A percentile compares a stretch with the other conserved stretches of the same genome.
phyloP scores from a whole-genome alignment of 2,329 filamentous ascomycete species.

The Chaetomium strumarium region DNA sequence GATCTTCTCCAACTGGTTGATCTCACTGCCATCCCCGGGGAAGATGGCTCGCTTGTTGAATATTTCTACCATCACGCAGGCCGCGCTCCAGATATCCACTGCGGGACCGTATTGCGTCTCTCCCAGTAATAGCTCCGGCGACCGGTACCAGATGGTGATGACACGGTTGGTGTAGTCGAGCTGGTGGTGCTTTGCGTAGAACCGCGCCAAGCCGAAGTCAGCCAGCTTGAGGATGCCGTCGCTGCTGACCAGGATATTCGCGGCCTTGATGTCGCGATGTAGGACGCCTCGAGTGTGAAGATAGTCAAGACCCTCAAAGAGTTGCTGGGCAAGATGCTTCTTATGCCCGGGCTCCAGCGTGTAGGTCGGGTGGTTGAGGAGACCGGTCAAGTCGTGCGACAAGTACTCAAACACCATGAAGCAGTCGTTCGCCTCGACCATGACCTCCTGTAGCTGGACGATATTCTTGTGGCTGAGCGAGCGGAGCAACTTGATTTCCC shows the following conservation, averaged over 20 bases:
- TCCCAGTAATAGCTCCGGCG: conserved; percentile 82
- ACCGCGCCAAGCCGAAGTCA: conserved; percentile 92
- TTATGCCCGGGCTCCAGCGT: conserved; percentile 78
- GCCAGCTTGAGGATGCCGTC: conserved; percentile 85
- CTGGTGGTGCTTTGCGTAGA: conserved; percentile 87
- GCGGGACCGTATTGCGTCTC: conserved; percentile 87
- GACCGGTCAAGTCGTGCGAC: conserved; percentile 88
- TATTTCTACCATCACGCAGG: conserved; percentile 93
- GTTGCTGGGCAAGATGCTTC: conserved; percentile 86
- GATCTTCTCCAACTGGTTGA: conserved; percentile 95
- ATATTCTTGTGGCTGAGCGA: conserved; percentile 77
- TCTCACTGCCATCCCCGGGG: conserved; percentile 90
- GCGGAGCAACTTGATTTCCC: conserved; percentile 88
- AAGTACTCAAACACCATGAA: conserved; percentile 99
- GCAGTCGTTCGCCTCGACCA: conserved; percentile 98
- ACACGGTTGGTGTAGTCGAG: conserved; percentile 97
- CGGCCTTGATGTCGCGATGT: conserved; percentile 96
- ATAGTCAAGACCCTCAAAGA: conserved; percentile 92
- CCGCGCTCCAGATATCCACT: conserved; percentile 94
- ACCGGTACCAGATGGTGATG: conserved; percentile 97
- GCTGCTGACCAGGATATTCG: conserved; percentile 91
- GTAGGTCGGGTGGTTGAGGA: conserved; percentile 92
- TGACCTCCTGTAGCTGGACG: conserved; percentile 79
- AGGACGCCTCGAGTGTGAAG: conserved; percentile 89
- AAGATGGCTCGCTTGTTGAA: conserved; percentile 93